Conservation (phyloP, 371 early-diverging fungal genomes). For the Mortierella sp. region DNA sequence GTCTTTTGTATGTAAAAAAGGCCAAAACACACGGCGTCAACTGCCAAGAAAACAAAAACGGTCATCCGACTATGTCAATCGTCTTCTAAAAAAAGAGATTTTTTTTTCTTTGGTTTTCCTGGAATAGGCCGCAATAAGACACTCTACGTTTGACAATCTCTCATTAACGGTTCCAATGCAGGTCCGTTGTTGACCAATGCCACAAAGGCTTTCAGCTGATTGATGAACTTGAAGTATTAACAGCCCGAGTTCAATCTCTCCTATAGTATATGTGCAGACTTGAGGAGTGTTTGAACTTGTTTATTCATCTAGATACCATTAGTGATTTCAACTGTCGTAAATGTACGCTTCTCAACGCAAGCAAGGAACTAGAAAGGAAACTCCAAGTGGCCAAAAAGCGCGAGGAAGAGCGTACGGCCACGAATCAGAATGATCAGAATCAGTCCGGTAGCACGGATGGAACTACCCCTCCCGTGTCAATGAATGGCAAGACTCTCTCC, state of each 20-base stretch:
- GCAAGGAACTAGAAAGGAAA: conserved; percentile 23
- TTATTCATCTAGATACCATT: conserved; percentile 56
- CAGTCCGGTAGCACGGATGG: too few relatives aligned
- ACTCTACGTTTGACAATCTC: conserved; percentile 77
- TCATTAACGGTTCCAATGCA: conserved; percentile 71
- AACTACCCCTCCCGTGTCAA: too few relatives aligned
- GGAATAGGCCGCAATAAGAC: conserved; percentile 60
- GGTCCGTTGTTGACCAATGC: conserved; percentile 42
- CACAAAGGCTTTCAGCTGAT: too few relatives aligned
- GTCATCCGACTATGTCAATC: too few relatives aligned
- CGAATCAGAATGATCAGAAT: too few relatives aligned
- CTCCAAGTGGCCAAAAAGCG: conserved; percentile 24
- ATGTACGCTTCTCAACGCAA: conserved; percentile 53
- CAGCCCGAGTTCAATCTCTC: not conserved
- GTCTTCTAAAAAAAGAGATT: not conserved
- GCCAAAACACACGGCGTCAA: too few relatives aligned
- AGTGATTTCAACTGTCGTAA: conserved; percentile 62
- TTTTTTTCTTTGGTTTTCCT: not conserved
- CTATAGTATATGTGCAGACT: conserved; percentile 44
- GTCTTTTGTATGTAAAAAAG: too few relatives aligned
- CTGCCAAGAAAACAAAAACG: too few relatives aligned
- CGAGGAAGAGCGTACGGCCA: not conserved
- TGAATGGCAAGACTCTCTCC: too few relatives aligned
- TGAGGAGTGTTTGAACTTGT: conserved; percentile 56
- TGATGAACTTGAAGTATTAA: not conserved